These are phyloP conservation scores for Plasmopara halstedii DNA, from an alignment of 352 stramenopile species.

Conservation along the genomic window DNA sequence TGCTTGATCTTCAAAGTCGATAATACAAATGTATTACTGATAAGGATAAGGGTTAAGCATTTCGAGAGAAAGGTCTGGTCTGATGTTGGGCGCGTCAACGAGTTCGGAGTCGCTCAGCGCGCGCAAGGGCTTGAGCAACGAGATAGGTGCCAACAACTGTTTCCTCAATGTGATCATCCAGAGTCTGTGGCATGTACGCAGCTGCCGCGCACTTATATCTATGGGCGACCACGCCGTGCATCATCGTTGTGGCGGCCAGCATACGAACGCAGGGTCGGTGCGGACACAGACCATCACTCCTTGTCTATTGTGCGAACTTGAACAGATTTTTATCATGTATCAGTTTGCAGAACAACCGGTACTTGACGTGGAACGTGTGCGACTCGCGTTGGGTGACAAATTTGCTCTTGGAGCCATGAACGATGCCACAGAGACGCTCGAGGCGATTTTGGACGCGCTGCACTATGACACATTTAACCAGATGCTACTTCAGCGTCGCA, in stretches of 20 bases:
- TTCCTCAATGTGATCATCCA: constrained; percentile 90
- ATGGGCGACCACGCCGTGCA: constrained; percentile 73
- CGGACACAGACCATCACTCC: constrained; percentile 8
- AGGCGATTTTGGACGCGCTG: constrained; percentile 69
- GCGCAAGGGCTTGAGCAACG: constrained; percentile 80
- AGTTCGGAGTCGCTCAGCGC: constrained; percentile 27
- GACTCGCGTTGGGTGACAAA: constrained; percentile 44
- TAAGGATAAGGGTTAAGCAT: too few relatives aligned
- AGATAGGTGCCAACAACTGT: constrained; percentile 84
- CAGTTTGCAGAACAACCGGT: constrained; percentile 73
- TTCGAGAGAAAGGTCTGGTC: too few relatives aligned
- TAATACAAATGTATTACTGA: too few relatives aligned
- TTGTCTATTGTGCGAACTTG: constrained; percentile 77
- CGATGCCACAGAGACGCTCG: constrained; percentile 78
- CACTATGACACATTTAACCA: constrained; percentile 75
- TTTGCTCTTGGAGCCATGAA: constrained; percentile 82
- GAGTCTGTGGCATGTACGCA: constrained; percentile 85
- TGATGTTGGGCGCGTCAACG: background rate
- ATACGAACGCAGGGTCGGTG: constrained; percentile 16
- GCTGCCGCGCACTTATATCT: constrained; percentile 71
- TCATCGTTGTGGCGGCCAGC: constrained; percentile 43
- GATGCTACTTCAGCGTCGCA: constrained; percentile 50
- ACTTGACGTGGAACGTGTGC: constrained; percentile 67
- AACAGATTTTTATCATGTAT: constrained; percentile 83
- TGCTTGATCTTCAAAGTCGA: too few relatives aligned